Conservation (phyloP, 163 green algal genomes). For the Chlamydomonas reinhardtii region DNA sequence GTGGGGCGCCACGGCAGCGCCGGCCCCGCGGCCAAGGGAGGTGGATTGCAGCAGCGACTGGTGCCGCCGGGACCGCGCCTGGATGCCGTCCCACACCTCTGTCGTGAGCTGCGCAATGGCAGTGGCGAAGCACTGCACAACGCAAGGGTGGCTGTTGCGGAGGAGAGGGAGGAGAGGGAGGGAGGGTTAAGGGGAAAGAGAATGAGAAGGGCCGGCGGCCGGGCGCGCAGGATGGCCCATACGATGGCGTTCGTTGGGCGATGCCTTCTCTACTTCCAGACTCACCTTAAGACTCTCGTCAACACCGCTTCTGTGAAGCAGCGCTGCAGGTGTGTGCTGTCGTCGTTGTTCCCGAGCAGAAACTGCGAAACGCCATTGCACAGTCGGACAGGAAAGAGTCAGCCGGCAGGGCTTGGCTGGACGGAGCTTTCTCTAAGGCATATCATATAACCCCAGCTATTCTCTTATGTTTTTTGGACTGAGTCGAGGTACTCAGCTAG, state of each 20-base stretch:
- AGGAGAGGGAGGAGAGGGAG: too few relatives aligned
- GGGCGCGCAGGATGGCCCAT: too few relatives aligned
- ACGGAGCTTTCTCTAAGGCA: too few relatives aligned
- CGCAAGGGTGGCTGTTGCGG: constrained; percentile 3
- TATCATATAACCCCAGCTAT: too few relatives aligned
- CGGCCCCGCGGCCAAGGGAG: not conserved
- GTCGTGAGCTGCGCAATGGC: constrained; percentile 24
- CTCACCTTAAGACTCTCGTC: constrained; percentile 19
- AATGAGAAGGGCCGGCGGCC: too few relatives aligned
- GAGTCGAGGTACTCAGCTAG: too few relatives aligned
- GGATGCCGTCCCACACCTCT: constrained; percentile 14
- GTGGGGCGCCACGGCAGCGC: not conserved
- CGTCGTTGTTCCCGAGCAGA: constrained; percentile 7
- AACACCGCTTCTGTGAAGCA: constrained; percentile 42
- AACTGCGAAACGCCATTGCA: not conserved
- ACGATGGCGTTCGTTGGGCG: too few relatives aligned
- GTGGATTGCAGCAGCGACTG: constrained; percentile 2
- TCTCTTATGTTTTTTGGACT: too few relatives aligned
- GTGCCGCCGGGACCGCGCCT: not conserved
- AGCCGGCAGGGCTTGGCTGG: too few relatives aligned
- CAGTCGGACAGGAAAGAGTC: too few relatives aligned
- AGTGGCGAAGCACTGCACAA: constrained; percentile 47
- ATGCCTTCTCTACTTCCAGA: too few relatives aligned
- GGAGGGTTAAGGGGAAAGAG: too few relatives aligned
- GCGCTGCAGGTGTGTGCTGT: constrained; percentile 25